phyloP scores from a whole-genome alignment of 2,329 filamentous ascomycete genomes.

The Ilyonectria robusta region DNA sequence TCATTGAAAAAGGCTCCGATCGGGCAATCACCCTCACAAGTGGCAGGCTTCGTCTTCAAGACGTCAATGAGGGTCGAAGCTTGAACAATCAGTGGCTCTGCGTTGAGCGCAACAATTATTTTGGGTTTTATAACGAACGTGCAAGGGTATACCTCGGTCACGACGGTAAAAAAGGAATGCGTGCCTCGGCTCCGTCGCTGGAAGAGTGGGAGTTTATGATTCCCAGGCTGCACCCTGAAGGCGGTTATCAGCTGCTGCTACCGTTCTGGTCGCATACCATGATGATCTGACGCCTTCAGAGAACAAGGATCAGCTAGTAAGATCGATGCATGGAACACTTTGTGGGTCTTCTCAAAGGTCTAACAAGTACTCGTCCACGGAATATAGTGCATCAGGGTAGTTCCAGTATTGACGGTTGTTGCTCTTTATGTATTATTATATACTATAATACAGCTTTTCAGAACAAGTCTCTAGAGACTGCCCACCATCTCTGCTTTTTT shows the following conservation, averaged over 20 bases:
- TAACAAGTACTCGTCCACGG: background rate
- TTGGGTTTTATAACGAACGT: conserved; percentile 9
- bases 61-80: background rate
- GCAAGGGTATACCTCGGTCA: conserved; percentile 1
- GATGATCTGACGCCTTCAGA: background rate
- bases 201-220: conserved; percentile 12
- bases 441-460: too few relatives aligned
- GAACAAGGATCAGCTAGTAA: background rate
- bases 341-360: background rate
- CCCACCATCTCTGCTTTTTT: too few relatives aligned
- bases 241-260: conserved; percentile 16
- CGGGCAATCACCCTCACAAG: conserved; percentile 29
- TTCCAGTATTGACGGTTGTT: too few relatives aligned
- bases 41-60: conserved; percentile 1
- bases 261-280: conserved; percentile 13
- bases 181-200: background rate
- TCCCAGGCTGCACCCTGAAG: conserved; percentile 15
- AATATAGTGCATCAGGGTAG: too few relatives aligned
- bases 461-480: too few relatives aligned
- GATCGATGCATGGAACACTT: background rate
- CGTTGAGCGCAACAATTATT: conserved; percentile 11
- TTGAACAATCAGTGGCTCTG: conserved; percentile 15
- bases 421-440: too few relatives aligned
- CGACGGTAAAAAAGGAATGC: background rate
- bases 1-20: conserved; percentile 29